Base-by-base conservation (phyloP, 345 rosid genomes). In the Pistacia vera region DNA sequence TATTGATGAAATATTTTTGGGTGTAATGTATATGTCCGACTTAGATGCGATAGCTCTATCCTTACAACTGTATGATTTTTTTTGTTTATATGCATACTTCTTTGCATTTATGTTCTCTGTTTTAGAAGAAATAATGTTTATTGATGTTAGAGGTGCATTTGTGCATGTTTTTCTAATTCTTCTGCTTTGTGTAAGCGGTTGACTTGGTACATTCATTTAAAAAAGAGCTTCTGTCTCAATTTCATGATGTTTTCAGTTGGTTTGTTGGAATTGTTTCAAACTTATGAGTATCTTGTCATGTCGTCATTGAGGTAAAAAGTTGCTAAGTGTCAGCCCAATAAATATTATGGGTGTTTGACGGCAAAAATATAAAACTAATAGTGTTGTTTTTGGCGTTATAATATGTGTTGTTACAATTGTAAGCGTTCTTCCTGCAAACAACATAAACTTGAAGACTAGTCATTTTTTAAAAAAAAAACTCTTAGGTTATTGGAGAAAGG, bases 251-350 rank as follows among this genome's bases (percentile, higher is more conserved):
- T 59, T 28, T 20, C 38, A 41, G 8, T 71, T 25, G 25, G 25
- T 59, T 71, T 12, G 17, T 71, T 58, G 57, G 66, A 12, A 16
- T 72, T 72, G 41, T 60, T 59, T 46, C 41, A 8, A 25, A 41
- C 11, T 5, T 18, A 41, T 28, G 44, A 52, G 16, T 11, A 52
- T 52, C 4, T 52, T 13, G 38, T 3, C 9, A 11, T 4, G 10
- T 8, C 8, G 8, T 10, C 17, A 68, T 38, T 13, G 56, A 7
- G 5, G 6, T 5, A 71, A 48, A 13, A 14, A 22, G 22, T 14
- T 22, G 55, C 36, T 38, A 13, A 22, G 7, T 5, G 38, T 4
- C 35, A 4, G 14, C 63, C 14, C 16, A 56, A 10, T n/a, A 41
- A 18, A 70, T 55, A 36, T 38, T 33, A 0, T 55, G 28, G 62